Base-by-base conservation (phyloP, 2,329 filamentous ascomycete species). In the Arthroderma sp. region DNA sequence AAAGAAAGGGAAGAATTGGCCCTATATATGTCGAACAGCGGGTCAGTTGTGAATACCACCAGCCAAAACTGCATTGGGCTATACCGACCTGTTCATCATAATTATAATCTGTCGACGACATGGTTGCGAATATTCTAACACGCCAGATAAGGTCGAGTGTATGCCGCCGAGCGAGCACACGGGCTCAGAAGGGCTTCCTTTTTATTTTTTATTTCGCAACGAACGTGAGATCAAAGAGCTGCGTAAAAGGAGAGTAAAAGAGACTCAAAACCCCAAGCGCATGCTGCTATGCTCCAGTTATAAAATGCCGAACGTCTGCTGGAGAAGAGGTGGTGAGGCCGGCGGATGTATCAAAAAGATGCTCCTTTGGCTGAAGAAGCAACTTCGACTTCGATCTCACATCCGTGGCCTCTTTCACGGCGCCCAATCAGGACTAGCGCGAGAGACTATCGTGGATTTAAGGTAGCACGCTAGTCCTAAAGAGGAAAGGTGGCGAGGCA, bases 1-100 rank as follows among this genome's bases (percentile, higher is more conserved):
- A 79, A 98, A 98, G 81, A 95, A 95, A 65, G 94, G 93, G 79
- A 96, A 98, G 79, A 96, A 96, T 81, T 96, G 88, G 66, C 90
- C 91, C 82, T 56, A 44, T 33, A 43, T n/a, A 13, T 25, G 21
- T 2, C 38, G 23, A 33, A 9, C 15, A 2, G 44, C 35, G 39
- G 6, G 49, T 53, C 15, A 37, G 54, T 44, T 37, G 56, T 37
- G 35, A 44, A 8, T 25, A 41, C n/a, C 21, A 52, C 25, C 58
- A 19, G 8, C 28, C 28, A 33, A 19, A 9, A 3, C 17, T 44
- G 38, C 21, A 57, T 52, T 25, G 33, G 28, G 11, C 6, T 15
- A 8, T 33, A 38, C 73, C 62, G 70, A 86, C 86, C 82, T 93
- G 84, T 71, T 95, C 88, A 81, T 98, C 93, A 77, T 98, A 98